These are phyloP conservation scores for Exserohilum rostratum DNA, from an alignment of 2,329 filamentous ascomycete species.

Conservation along the genomic window DNA sequence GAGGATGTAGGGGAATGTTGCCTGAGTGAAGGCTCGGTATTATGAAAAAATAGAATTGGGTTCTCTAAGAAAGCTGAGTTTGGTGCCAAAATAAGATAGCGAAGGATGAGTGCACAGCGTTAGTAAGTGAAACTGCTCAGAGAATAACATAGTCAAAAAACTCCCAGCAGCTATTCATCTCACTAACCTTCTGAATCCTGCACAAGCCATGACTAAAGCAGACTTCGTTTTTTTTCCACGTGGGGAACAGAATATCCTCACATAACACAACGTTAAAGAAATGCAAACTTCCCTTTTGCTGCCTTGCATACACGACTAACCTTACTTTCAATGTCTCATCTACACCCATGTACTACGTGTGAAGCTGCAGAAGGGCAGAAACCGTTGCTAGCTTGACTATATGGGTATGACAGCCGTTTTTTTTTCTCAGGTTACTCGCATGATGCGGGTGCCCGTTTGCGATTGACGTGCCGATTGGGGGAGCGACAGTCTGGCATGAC, in stretches of 20 bases:
- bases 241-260: constrained; percentile 21
- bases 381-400: too few species aligned
- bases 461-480: constrained; percentile 22
- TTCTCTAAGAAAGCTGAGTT: background rate
- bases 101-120: too few species aligned
- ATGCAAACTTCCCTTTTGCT: constrained; percentile 24
- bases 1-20: too few species aligned
- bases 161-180: too few species aligned
- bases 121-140: too few species aligned
- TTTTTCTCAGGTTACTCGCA: constrained; percentile 25
- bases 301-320: constrained; percentile 23
- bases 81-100: too few species aligned
- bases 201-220: too few species aligned
- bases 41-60: background rate
- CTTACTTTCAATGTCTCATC: constrained; percentile 14
- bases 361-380: constrained; percentile 21
- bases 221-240: constrained; percentile 25
- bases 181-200: too few species aligned
- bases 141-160: too few species aligned
- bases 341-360: constrained; percentile 26
- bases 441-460: constrained; percentile 8
- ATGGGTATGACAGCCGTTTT: constrained; percentile 34
- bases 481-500: constrained; percentile 16
- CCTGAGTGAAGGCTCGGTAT: too few species aligned
- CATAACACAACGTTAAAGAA: constrained; percentile 20